Evolutionary conservation across 306 rosid species (phyloP).

Genomic region (Acmispon strigosus): DNA sequence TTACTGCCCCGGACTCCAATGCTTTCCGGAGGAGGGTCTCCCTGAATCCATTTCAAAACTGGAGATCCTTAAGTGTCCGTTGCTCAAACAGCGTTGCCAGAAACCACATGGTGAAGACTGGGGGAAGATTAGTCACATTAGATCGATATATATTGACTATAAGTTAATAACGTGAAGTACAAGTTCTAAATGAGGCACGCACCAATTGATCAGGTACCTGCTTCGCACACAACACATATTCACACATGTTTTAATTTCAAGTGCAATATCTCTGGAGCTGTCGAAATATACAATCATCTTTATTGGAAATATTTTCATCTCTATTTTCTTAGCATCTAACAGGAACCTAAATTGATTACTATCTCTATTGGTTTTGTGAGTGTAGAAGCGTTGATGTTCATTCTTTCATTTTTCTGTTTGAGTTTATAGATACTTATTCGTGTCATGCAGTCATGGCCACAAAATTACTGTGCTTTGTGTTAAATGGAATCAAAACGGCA

Average conservation of each 20-base stretch:
- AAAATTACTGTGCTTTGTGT: conserved; percentile 81
- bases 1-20: not conserved
- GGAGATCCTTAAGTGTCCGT: rapidly evolving
- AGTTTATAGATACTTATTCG: conserved; percentile 13
- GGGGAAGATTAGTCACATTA: too few species aligned
- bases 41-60: conserved; percentile 6
- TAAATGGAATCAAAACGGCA: conserved; percentile 93
- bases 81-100: not conserved
- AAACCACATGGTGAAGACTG: conserved; percentile 24
- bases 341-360: too few species aligned
- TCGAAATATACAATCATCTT: too few species aligned
- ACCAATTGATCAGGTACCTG: not conserved
- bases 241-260: too few species aligned
- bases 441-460: conserved; percentile 87
- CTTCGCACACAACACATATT: not conserved
- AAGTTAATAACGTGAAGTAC: not conserved
- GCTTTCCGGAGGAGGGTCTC: conserved; percentile 19
- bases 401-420: not conserved
- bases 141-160: not conserved
- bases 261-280: too few species aligned
- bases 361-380: not conserved
- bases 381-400: too few species aligned
- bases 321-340: too few species aligned
- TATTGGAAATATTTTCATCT: too few species aligned
- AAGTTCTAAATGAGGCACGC: not conserved